These are phyloP conservation scores for Oryza australiensis DNA, from an alignment of 176 grass and related monocot species.

Conservation along the genomic window DNA sequence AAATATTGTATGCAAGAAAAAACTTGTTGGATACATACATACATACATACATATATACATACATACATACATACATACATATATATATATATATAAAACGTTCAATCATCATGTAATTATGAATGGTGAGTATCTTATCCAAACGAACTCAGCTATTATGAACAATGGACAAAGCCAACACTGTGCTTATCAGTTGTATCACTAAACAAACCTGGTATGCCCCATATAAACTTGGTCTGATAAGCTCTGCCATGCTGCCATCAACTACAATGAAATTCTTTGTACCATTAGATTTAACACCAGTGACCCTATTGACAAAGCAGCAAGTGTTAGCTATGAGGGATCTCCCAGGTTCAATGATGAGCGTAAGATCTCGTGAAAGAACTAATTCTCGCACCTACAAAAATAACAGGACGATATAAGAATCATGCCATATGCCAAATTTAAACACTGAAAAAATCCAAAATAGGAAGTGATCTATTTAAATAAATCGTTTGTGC, in stretches of 20 bases:
- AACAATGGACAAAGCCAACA: neutral
- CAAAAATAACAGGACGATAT: constrained; percentile 5
- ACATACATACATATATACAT: too few relatives aligned
- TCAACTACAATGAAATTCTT: constrained; percentile 97
- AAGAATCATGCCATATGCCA: constrained; percentile 5
- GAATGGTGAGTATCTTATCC: neutral
- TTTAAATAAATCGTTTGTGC: neutral
- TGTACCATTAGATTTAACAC: constrained; percentile 95
- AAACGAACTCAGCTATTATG: neutral
- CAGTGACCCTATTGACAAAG: constrained; percentile 83
- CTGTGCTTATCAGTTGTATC: neutral
- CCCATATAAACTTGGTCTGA: constrained; percentile 97
- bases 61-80: too few relatives aligned
- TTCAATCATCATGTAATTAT: neutral
- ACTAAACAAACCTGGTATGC: constrained; percentile 80
- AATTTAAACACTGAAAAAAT: neutral
- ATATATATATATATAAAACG: neutral
- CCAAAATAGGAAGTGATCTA: constrained; percentile 9
- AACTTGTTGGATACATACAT: too few relatives aligned
- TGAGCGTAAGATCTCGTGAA: constrained; percentile 81
- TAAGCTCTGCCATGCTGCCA: constrained; percentile 98
- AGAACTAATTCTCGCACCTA: constrained; percentile 92
- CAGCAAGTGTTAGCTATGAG: constrained; percentile 94
- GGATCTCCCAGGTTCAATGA: constrained; percentile 97
- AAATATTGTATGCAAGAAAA: too few relatives aligned